These are phyloP conservation scores for Calonectria ilicicola DNA, from an alignment of 2,329 filamentous ascomycete genomes.

Conservation along the genomic window DNA sequence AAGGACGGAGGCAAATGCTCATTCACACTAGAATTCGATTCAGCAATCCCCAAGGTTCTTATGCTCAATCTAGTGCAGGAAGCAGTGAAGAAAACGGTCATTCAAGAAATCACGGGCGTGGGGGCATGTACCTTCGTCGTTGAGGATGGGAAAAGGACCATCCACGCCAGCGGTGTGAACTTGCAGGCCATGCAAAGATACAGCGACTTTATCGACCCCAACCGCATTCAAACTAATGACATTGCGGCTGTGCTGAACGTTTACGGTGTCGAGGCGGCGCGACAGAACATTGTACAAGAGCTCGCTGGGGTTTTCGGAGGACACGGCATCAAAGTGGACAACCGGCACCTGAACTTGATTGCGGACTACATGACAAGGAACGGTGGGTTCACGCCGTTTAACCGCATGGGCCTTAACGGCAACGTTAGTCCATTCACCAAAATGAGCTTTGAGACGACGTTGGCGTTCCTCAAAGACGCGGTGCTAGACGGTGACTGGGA, in stretches of 20 bases:
- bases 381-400: slow-evolving; percentile 91
- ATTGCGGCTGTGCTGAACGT: slow-evolving; percentile 85
- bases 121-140: slow-evolving; percentile 75
- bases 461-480: slow-evolving; percentile 92
- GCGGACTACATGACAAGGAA: slow-evolving; percentile 98
- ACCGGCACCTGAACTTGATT: slow-evolving; percentile 93
- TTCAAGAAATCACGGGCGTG: slow-evolving; percentile 87
- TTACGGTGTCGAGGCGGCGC: slow-evolving; percentile 95
- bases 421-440: slow-evolving; percentile 95
- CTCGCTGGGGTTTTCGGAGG: slow-evolving; percentile 86
- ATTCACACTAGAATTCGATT: slow-evolving; percentile 86
- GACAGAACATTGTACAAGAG: slow-evolving; percentile 87
- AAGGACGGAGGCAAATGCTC: slow-evolving; percentile 79
- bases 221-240: slow-evolving; percentile 91
- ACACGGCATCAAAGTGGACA: slow-evolving; percentile 93
- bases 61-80: slow-evolving; percentile 92
- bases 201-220: slow-evolving; percentile 85
- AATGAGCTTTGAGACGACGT: slow-evolving; percentile 99
- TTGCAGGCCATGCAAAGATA: slow-evolving; percentile 91
- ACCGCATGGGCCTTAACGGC: slow-evolving; percentile 86
- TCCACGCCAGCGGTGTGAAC: slow-evolving; percentile 89
- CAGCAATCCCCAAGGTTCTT: slow-evolving; percentile 86
- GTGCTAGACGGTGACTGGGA: slow-evolving; percentile 92
- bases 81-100: slow-evolving; percentile 80
- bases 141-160: slow-evolving; percentile 68